Evolutionary conservation across 805 yeast species (phyloP), one percentile per base, ranked within the genome.

Genomic region (Cyberlindnera suaveolens): DNA sequence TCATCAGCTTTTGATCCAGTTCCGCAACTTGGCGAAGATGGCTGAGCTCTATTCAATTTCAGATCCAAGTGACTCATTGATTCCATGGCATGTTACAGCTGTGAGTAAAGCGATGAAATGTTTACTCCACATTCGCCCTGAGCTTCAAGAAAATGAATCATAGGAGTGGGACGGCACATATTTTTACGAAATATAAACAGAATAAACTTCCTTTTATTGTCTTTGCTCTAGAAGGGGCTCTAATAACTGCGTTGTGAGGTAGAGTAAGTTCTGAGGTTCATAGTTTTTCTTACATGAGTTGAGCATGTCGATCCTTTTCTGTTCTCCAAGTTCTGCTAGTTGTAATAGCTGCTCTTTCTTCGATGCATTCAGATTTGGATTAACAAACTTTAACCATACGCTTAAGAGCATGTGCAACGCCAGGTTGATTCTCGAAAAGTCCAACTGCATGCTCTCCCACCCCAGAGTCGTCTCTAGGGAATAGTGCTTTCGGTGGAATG

Each of bases 81-180:
- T 79, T 3, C 95, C 95, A 20, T 82, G 89, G 82, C 91, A 85
- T 58, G 71, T 85, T 19, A 62, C 75, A 13, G 80, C 88, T 0
- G 93, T 85, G 10, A 70, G 75, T 27, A 82, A 79, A 52, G 67
- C 77, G 49, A 61, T 85, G 54, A 77, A 72, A 39, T 73, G 72
- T 39, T 60, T 85, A 43, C 75, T 77, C 1, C 88, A 84, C 58
- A 60, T 83, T 26, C 40, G 47, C 29, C 44, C 43, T 30, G 45
- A 41, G 17, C 3, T 39, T 15, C 14, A n/a, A n/a, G 33, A 29
- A 15, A 27, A 37, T 17, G 9, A 10, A 23, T 4, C 27, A 23
- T 34, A 17, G 20, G 15, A 31, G 17, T 16, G 17, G 9, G 34
- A 4, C n/a, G 17, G 9, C 17, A 4, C n/a, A 14, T 31, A 8